Evolutionary conservation across 2,329 filamentous ascomycete genomes (phyloP).

Genomic region (Aspergillus sp.): DNA sequence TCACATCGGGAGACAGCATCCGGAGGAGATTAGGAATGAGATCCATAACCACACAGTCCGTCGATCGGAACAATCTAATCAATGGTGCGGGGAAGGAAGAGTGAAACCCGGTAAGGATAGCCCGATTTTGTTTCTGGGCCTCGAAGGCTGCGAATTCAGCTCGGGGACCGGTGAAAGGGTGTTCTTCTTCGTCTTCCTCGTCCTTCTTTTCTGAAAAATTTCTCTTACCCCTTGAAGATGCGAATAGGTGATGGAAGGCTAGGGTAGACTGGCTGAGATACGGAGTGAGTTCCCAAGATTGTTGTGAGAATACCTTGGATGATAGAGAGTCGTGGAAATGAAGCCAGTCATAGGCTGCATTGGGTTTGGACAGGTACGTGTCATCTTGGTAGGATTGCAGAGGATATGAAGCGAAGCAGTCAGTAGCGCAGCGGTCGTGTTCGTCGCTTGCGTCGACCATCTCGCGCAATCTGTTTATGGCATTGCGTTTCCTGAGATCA

Average conservation of each 20-base stretch:
- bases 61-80: slow-evolving; percentile 71
- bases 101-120: slow-evolving; percentile 69
- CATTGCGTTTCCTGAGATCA: slow-evolving; percentile 55
- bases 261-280: slow-evolving; percentile 85
- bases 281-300: slow-evolving; percentile 87
- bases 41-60: slow-evolving; percentile 72
- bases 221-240: slow-evolving; percentile 57
- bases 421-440: slow-evolving; percentile 56
- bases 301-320: slow-evolving; percentile 70
- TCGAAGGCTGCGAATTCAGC: slow-evolving; percentile 81
- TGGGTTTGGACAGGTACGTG: slow-evolving; percentile 81
- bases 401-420: slow-evolving; percentile 84
- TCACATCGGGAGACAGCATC: slow-evolving; percentile 83
- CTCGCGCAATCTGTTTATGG: slow-evolving; percentile 55
- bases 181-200: slow-evolving; percentile 46
- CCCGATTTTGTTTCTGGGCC: slow-evolving; percentile 70
- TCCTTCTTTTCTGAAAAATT: slow-evolving; percentile 44
- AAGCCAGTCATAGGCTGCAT: slow-evolving; percentile 86
- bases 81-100: slow-evolving; percentile 66
- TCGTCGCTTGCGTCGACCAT: slow-evolving; percentile 61
- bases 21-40: slow-evolving; percentile 79
- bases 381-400: slow-evolving; percentile 90
- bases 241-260: slow-evolving; percentile 88
- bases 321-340: slow-evolving; percentile 86
- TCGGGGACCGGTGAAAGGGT: slow-evolving; percentile 75